phyloP scores from a whole-genome alignment of 2,329 filamentous ascomycete species.

The Magnaporthales sp. region DNA sequence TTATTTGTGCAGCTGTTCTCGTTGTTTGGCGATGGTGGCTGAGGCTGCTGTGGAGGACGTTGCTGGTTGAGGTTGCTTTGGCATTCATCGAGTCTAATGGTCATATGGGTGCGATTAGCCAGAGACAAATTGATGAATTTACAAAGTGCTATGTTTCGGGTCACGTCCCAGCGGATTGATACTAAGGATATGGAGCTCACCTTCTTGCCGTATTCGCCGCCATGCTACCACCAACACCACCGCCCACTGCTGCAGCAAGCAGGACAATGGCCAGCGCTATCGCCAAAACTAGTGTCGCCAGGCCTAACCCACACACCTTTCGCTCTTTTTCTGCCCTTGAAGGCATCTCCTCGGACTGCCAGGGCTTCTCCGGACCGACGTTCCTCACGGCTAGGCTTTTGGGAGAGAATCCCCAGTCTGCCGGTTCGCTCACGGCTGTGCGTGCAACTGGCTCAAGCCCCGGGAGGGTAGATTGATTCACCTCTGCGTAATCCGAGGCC shows the following conservation, averaged over 20 bases:
- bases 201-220: not conserved
- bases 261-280: not conserved
- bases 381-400: too few relatives aligned
- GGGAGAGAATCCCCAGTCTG: too few relatives aligned
- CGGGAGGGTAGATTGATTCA: too few relatives aligned
- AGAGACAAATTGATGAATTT: not conserved
- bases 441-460: too few relatives aligned
- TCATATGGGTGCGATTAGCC: not conserved
- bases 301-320: not conserved
- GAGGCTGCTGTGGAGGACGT: not conserved
- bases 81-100: not conserved
- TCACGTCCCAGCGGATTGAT: too few relatives aligned
- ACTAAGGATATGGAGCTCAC: not conserved
- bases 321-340: not conserved
- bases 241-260: not conserved
- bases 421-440: too few relatives aligned
- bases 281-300: not conserved
- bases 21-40: not conserved
- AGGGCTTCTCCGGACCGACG: not conserved
- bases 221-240: conserved; percentile 1
- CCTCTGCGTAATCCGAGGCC: too few relatives aligned
- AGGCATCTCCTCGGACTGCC: not conserved
- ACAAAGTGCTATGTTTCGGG: not conserved
- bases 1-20: not conserved
- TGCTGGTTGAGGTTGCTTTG: not conserved